A percentile compares a stretch with the other conserved stretches of the same genome.
Conservation (phyloP, 2,329 filamentous ascomycete genomes). For the Nigrospora osmanthi region DNA sequence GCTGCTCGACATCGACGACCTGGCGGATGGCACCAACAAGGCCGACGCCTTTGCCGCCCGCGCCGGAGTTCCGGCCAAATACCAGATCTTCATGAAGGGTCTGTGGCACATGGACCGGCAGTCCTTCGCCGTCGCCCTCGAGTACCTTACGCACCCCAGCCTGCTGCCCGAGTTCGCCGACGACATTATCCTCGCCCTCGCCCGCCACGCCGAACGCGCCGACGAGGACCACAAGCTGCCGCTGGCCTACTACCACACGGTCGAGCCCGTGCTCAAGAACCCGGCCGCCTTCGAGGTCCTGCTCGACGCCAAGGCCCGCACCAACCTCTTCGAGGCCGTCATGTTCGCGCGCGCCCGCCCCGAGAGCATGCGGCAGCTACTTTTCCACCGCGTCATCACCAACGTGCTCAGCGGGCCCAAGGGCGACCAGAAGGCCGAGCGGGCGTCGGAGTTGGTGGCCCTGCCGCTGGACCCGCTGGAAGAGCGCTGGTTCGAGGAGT, state of each 20-base stretch:
- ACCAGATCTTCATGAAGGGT: constrained; percentile 74
- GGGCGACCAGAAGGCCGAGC: constrained; percentile 36
- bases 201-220: constrained; percentile 48
- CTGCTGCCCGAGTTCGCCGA: constrained; percentile 76
- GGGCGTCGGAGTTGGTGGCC: constrained; percentile 62
- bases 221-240: constrained; percentile 56
- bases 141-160: constrained; percentile 72
- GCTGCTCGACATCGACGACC: constrained; percentile 62
- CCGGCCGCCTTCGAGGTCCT: constrained; percentile 56
- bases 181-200: constrained; percentile 66
- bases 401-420: constrained; percentile 41
- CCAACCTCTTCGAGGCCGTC: constrained; percentile 65
- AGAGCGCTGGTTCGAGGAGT: constrained; percentile 67
- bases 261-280: constrained; percentile 63
- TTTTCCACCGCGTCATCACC: constrained; percentile 60
- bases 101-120: constrained; percentile 72
- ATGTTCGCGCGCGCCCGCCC: constrained; percentile 63
- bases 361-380: constrained; percentile 49
- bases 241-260: constrained; percentile 71
- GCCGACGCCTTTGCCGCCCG: constrained; percentile 49
- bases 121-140: constrained; percentile 62
- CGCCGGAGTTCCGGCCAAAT: constrained; percentile 65
- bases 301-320: constrained; percentile 59
- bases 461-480: constrained; percentile 65
- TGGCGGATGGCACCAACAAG: constrained; percentile 28